phyloP scores from a whole-genome alignment of 1,284 basidiomycete genomes.

The Phellopilus nigrolimitatus region DNA sequence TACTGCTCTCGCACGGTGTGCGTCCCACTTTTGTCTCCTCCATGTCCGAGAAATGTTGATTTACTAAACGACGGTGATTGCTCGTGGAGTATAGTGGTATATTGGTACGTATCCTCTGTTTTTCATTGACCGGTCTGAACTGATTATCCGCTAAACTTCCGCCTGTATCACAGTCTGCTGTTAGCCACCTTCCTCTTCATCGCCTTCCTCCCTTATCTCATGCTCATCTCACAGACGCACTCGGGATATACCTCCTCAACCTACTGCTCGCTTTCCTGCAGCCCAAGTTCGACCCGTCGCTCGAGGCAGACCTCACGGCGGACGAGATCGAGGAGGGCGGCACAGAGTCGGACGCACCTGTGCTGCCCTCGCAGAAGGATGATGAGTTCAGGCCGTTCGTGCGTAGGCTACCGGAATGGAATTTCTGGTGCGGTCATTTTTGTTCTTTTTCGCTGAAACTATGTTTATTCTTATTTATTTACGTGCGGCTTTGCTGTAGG shows the following conservation, averaged over 20 bases:
- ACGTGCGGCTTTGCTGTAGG: constrained; percentile 45
- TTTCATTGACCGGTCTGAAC: neutral
- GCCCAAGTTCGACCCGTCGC: constrained; percentile 93
- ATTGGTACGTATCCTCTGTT: constrained; percentile 56
- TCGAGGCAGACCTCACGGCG: constrained; percentile 88
- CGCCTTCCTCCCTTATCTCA: neutral
- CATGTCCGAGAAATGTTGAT: constrained; percentile 20
- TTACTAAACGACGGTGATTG: constrained; percentile 7
- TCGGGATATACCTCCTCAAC: constrained; percentile 91
- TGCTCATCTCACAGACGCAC: constrained; percentile 65
- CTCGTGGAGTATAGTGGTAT: constrained; percentile 68
- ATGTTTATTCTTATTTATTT: too few relatives aligned
- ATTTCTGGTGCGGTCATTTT: constrained; percentile 71
- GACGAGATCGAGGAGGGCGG: constrained; percentile 96
- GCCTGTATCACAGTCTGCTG: constrained; percentile 54
- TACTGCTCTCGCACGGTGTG: constrained; percentile 87
- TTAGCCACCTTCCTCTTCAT: constrained; percentile 40
- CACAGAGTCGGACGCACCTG: constrained; percentile 33
- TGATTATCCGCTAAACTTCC: constrained; percentile 22
- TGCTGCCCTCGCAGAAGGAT: constrained; percentile 62
- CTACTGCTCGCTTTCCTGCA: constrained; percentile 85
- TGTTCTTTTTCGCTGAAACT: neutral
- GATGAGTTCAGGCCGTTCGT: constrained; percentile 98
- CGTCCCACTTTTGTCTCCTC: constrained; percentile 33
- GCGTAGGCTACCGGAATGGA: constrained; percentile 91